These are phyloP conservation scores for Skeletonema costatum DNA, from an alignment of 108 stramenopile genomes.

Conservation along the genomic window DNA sequence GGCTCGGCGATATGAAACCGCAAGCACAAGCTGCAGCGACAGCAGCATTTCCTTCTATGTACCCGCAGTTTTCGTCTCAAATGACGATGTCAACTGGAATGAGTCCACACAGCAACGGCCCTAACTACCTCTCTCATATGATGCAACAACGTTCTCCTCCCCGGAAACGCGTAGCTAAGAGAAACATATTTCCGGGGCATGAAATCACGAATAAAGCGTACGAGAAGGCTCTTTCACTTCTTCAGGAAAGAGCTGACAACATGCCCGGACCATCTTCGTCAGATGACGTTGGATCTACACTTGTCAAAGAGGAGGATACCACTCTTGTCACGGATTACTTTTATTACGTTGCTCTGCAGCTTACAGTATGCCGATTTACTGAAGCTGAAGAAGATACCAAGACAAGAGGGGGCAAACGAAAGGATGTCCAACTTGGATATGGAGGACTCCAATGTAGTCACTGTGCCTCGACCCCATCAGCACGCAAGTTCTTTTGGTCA, in stretches of 20 bases:
- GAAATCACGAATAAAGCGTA: slow-evolving; percentile 26
- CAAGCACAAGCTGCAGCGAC: background rate
- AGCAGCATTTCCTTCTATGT: background rate
- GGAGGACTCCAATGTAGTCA: slow-evolving; percentile 88
- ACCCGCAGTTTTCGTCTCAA: no score
- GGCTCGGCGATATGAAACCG: background rate
- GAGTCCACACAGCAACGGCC: background rate
- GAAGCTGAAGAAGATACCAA: slow-evolving; percentile 85
- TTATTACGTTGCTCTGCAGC: slow-evolving; percentile 82
- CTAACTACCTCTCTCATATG: no score
- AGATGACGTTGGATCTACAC: slow-evolving; percentile 28
- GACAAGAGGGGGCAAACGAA: slow-evolving; percentile 90
- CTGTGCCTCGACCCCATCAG: slow-evolving; percentile 60
- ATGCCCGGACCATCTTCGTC: slow-evolving; percentile 7
- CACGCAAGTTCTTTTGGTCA: slow-evolving; percentile 93
- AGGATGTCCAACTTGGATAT: slow-evolving; percentile 78
- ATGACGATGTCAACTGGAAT: no score
- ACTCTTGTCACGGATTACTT: slow-evolving; percentile 85
- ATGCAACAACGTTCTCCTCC: no score
- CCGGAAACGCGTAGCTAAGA: background rate
- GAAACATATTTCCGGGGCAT: slow-evolving; percentile 32
- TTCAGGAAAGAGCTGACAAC: slow-evolving; percentile 19
- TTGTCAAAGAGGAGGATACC: slow-evolving; percentile 28
- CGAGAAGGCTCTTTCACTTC: slow-evolving; percentile 21
- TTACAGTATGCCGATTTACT: slow-evolving; percentile 76